These are phyloP conservation scores for Stephanodiscus minutulus DNA, from an alignment of 108 stramenopile species.

Conservation along the genomic window DNA sequence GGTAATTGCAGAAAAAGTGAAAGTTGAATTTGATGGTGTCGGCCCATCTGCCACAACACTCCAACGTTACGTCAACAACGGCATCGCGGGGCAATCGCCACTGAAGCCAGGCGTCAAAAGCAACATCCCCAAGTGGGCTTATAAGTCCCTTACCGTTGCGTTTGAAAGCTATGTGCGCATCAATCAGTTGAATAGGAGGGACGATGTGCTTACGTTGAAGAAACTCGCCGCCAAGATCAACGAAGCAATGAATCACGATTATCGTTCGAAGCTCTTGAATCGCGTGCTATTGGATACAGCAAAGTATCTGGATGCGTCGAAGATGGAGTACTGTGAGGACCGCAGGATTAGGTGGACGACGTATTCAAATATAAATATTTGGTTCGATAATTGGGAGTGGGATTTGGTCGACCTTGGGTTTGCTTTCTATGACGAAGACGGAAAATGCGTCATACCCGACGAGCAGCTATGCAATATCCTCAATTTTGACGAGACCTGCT, in stretches of 20 bases:
- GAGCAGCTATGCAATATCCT: not conserved
- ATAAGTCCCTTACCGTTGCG: too few relatives aligned
- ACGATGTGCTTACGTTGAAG: too few relatives aligned
- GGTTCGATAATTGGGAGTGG: conserved; percentile 9
- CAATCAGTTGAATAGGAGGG: not conserved
- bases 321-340: not conserved
- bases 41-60: not conserved
- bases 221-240: not conserved
- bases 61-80: not conserved
- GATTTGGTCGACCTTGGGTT: not conserved
- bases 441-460: not conserved
- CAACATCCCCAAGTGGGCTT: not conserved
- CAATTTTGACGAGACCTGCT: conserved; percentile 6
- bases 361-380: not conserved
- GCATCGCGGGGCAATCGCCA: not conserved
- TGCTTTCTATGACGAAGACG: not conserved
- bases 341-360: conserved; percentile 2
- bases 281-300: not conserved
- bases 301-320: not conserved
- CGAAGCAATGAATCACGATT: not conserved
- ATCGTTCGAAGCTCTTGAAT: not conserved
- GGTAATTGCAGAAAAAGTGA: too few relatives aligned
- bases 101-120: not conserved
- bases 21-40: not conserved
- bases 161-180: not conserved